Evolutionary conservation across 495 filamentous ascomycete genomes (phyloP), one percentile per base, ranked within the genome.

Genomic region (Mytilinidion resinicola): DNA sequence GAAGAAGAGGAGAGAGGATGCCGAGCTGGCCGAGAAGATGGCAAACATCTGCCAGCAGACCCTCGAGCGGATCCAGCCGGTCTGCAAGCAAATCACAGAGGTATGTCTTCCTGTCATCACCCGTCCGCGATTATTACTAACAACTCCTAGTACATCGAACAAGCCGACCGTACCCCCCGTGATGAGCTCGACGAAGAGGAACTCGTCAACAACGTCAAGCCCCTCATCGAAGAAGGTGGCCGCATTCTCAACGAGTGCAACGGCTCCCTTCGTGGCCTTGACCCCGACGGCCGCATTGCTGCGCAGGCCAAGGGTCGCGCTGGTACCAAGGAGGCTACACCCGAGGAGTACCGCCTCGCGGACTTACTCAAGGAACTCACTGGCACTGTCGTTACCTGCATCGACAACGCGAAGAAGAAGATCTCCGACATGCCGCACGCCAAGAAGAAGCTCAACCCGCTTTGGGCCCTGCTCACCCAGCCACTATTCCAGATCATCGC

Each of bases 401-500:
- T 96, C 61, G 90, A 96, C 57, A 82, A 86, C 44, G 89, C 87
- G 38, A 90, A 88, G 80, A 85, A 83, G 71, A 87, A 86, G 74
- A 86, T 96, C 55, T 84, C 87, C 64, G 87, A 88, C 67, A 91
- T 96, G 86, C 91, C 91, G 14, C 85, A 91, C 57, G 91, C 90
- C 21, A 93, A 96, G 84, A 95, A 96, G 78, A 82, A 88, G 73
- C 80, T 96, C 51, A 96, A 90, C 68, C 90, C 91, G 1, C 82
- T 96, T 34, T 90, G 90, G 88, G 85, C 78, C 38, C 73, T 96
- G 48, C 75, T 96, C 38, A 85, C 83, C 1, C 83, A 96, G 76
- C 91, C 91, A 14, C 77, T 96, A 19, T 89, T 90, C 80, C 91
- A 96, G 79, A 96, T 96, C 70, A 79, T 96, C 56, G 90, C 91